A percentile compares a stretch with the other conserved stretches of the same genome.
Evolutionary conservation across 139 green algal species (phyloP).

Genomic region (Pycnococcus provasolii): DNA sequence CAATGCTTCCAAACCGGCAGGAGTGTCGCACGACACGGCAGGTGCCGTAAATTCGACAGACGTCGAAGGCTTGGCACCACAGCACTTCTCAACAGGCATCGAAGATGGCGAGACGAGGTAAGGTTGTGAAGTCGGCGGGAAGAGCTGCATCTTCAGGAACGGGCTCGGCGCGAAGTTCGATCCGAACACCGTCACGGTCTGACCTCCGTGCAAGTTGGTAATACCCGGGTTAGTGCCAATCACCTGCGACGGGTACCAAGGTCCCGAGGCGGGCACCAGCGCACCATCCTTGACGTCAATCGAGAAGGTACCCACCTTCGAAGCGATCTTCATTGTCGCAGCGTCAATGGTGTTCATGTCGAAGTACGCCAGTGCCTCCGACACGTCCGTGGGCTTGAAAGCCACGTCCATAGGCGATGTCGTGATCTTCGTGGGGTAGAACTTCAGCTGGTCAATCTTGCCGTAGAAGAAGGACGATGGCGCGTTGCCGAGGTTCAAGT

Average conservation of each 20-base stretch:
- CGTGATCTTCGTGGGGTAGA: slow-evolving; percentile 11
- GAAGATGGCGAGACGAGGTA: not conserved
- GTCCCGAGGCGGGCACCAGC: not conserved
- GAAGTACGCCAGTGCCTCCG: not conserved
- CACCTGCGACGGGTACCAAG: not conserved
- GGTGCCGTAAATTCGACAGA: not conserved
- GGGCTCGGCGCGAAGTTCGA: slow-evolving; percentile 23
- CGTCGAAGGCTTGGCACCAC: not conserved
- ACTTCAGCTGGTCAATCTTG: slow-evolving; percentile 26
- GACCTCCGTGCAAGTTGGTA: not conserved
- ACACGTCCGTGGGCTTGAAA: not conserved
- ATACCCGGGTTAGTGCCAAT: not conserved
- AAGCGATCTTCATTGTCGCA: not conserved
- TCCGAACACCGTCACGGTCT: slow-evolving; percentile 4
- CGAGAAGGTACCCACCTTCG: not conserved
- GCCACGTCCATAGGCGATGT: not conserved
- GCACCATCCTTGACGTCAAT: not conserved
- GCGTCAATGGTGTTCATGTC: not conserved
- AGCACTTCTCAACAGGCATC: not conserved
- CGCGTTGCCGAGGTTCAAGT: not conserved
- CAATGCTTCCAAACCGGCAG: not conserved
- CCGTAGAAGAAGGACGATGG: slow-evolving; percentile 17
- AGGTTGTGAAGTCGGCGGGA: not conserved
- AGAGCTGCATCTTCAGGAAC: slow-evolving; percentile 12
- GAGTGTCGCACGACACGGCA: not conserved